A percentile compares a stretch with the other conserved stretches of the same genome.
phyloP scores from a whole-genome alignment of 345 rosid species.

The Arabidopsis suecica region DNA sequence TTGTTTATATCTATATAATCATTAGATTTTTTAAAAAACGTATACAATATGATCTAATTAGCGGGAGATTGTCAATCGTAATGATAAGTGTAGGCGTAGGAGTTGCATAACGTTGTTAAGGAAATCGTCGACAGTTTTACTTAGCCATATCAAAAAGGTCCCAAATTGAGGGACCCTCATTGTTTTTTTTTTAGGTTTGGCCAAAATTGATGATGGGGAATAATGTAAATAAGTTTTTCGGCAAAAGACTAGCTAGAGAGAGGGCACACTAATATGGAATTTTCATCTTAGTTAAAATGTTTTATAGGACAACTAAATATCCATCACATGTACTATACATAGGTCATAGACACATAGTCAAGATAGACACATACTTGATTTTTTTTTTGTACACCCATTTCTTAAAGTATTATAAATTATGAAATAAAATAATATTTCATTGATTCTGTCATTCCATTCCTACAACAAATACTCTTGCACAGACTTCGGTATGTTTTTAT shows the following conservation, averaged over 20 bases:
- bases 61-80: conserved; percentile 42
- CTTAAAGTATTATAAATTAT: neutral
- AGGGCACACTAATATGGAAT: conserved; percentile 30
- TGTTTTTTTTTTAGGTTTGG: conserved; percentile 35
- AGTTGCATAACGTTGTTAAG: conserved; percentile 46
- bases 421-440: neutral
- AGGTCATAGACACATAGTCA: neutral
- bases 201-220: conserved; percentile 19
- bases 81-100: conserved; percentile 42
- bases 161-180: conserved; percentile 38
- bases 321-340: conserved; percentile 26
- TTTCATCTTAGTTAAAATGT: conserved; percentile 21
- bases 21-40: neutral
- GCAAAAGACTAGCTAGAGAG: neutral
- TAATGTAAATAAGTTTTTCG: neutral
- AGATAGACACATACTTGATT: neutral
- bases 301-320: conserved; percentile 22
- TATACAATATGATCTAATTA: neutral
- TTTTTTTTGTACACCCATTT: no score
- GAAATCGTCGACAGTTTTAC: conserved; percentile 49
- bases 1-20: neutral
- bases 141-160: conserved; percentile 52
- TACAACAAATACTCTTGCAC: neutral
- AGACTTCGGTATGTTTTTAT: neutral
- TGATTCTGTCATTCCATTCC: neutral